Conservation (phyloP, 148 eudicot genomes). For the Rhododendron simsii region DNA sequence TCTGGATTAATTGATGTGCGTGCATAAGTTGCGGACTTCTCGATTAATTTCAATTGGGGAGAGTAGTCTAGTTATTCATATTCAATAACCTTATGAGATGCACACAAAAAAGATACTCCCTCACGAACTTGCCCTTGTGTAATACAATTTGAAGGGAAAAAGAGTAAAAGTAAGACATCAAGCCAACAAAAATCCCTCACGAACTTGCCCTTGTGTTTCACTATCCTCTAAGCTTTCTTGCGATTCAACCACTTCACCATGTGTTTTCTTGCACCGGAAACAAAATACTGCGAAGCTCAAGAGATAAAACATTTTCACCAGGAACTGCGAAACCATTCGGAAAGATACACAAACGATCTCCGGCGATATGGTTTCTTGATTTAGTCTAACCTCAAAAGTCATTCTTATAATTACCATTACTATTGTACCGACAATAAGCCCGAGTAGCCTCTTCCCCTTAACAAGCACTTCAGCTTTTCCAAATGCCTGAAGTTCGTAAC, state of each 20-base stretch:
- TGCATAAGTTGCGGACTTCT: too few relatives aligned
- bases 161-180: background rate
- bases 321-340: background rate
- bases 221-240: slow-evolving; percentile 7
- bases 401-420: background rate
- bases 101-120: too few relatives aligned
- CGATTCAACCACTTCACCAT: slow-evolving; percentile 21
- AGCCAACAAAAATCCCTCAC: too few relatives aligned
- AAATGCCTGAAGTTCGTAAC: background rate
- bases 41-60: too few relatives aligned
- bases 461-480: slow-evolving; percentile 25
- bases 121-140: too few relatives aligned
- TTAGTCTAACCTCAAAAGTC: background rate
- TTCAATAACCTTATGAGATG: too few relatives aligned
- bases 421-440: slow-evolving; percentile 13
- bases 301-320: background rate
- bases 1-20: too few relatives aligned
- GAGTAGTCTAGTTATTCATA: too few relatives aligned
- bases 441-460: slow-evolving; percentile 35
- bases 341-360: background rate
- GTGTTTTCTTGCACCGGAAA: background rate
- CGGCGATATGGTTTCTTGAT: slow-evolving; percentile 2
- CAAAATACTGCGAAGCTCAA: slow-evolving; percentile 24
- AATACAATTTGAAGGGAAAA: background rate
- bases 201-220: background rate